Evolutionary conservation across 2,329 filamentous ascomycete genomes (phyloP), one percentile per base, ranked within the genome.

Genomic region (Amphichorda felina): DNA sequence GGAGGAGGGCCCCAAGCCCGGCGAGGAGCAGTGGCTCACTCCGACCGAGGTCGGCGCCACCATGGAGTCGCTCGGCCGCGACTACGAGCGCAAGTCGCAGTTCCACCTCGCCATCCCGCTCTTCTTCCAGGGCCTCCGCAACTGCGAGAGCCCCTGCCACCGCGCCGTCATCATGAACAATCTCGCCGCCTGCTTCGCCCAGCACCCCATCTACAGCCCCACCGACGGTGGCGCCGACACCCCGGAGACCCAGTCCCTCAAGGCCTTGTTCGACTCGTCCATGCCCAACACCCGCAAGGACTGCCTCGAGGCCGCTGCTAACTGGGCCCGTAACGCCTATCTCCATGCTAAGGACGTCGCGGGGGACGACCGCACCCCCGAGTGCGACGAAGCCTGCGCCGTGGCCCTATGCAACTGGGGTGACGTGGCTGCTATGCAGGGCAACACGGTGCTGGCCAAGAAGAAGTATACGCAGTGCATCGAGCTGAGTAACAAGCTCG

Each of bases 151-250:
- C 18, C 70, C 66, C 21, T 95, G 88, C 53, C 87, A 94, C 53
- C 77, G 81, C 34, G 81, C 85, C 19, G 69, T 88, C 11, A 65
- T 95, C 51, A 93, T 89, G 83, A 88, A 87, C 62, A 89, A 89
- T 54, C 68, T 89, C 40, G 74, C 83, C 7, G 76, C 74, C 25
- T 78, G 75, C 31, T 75, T 89, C 41, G 79, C 79, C 3, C 82
- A 85, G 54, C 80, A 79, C 41, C 70, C 70, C 8, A 45, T 68
- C 35, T 55, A 56, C 35, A 41, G 53, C 14, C 48, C 56, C 4
- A 34, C 35, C 4, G 27, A 25, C 15, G 24, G 34, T n/a, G 31
- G 33, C 15, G 7, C 5, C 11, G n/a, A 47, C 5, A 38, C 46
- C 14, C 38, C 41, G 9, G 45, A 48, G n/a, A 46, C 48, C 5